phyloP scores from a whole-genome alignment of 768 basidiomycete species.

The Sistotremastrum niveocremeum region DNA sequence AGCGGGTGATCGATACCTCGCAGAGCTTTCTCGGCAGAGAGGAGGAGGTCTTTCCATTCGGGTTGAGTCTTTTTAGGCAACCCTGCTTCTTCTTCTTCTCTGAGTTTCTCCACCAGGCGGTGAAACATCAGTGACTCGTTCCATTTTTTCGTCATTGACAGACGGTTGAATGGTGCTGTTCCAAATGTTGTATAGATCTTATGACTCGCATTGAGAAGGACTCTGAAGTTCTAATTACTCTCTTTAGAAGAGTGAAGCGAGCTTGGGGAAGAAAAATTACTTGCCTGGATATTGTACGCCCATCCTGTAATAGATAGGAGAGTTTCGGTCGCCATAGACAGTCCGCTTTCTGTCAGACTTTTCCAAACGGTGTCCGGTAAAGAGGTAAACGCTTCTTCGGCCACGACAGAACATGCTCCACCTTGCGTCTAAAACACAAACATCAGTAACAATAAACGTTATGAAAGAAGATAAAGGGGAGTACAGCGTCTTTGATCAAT shows the following conservation, averaged over 20 bases:
- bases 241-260: constrained; percentile 3
- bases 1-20: constrained; percentile 8
- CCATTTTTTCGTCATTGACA: constrained; percentile 4
- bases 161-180: constrained; percentile 13
- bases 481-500: constrained; percentile 15
- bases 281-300: constrained; percentile 3
- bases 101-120: constrained; percentile 14
- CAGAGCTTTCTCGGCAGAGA: constrained; percentile 10
- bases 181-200: constrained; percentile 16
- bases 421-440: constrained; percentile 8
- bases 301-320: constrained; percentile 12
- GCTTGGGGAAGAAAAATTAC: not conserved
- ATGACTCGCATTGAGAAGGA: constrained; percentile 12
- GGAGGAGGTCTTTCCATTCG: constrained; percentile 12
- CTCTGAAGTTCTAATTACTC: not conserved
- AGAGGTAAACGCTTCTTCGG: constrained; percentile 7
- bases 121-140: constrained; percentile 13
- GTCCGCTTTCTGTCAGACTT: constrained; percentile 7
- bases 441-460: too few species aligned
- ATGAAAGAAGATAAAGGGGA: not conserved
- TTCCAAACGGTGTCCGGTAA: constrained; percentile 15
- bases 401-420: constrained; percentile 6
- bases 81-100: constrained; percentile 5
- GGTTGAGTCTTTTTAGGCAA: constrained; percentile 3
- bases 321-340: constrained; percentile 3